Base-by-base conservation (phyloP, 257 asterid genomes). In the Rehmannia glutinosa region DNA sequence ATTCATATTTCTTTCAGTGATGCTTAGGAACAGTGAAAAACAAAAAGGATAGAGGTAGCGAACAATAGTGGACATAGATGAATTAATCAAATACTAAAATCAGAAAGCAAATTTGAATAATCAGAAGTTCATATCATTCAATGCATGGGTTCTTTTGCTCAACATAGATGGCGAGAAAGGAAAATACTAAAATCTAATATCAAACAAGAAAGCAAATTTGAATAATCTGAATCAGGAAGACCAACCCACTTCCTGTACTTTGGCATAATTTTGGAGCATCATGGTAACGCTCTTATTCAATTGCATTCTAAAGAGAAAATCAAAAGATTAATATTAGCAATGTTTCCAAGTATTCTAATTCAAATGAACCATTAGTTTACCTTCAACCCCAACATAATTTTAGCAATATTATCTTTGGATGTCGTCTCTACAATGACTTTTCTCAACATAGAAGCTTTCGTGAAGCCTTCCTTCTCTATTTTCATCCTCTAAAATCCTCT, bases 161-260 rank as follows among this genome's bases (percentile, higher is more conserved):
- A 28, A 28, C 33, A 28, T 28, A 28, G 3, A 28, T 28, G 3
- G 5, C 5, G 3, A 28, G 5, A 28, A 28, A 28, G 3, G 5
- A 28, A 28, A 28, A 28, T 5, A n/a, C 33, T 2, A 28, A 28
- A 2, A 28, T 43, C 50, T 20, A 19, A 19, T 20, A 49, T 19
- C 28, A 21, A 49, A n/a, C 15, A 19, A 20, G 1, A 49, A 16
- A 49, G 20, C 15, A 19, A 49, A 49, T 1, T 49, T 49, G 56
- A 45, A 45, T 45, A 15, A 45, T 45, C 21, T 4, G 16, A 45
- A 16, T 17, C 0, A 16, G 23, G 21, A 16, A 45, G 50, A 93
- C 99, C 97, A 90, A 86, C 21, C 97, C 97, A 81, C 97, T 90
- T 82, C 94, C 96, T 5, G 97, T 85, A 74, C 60, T 83, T 64